Percentiles rank a stretch among this genome's conserved stretches.
Conservation (phyloP, 176 grass and related monocot genomes). For the Carex myosuroides region DNA sequence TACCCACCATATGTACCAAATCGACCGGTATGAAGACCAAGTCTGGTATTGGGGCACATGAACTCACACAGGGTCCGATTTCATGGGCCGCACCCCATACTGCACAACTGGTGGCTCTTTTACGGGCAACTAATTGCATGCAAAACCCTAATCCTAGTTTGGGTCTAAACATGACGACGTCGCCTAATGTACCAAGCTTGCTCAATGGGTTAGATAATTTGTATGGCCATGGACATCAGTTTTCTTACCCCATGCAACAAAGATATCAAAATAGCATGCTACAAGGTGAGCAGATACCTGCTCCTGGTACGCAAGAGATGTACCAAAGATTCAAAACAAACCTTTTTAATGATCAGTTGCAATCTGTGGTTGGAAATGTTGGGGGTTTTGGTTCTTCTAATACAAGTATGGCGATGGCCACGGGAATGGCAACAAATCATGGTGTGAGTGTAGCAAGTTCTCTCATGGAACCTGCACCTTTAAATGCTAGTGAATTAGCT, state of each 20-base stretch:
- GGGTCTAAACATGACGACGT: background rate
- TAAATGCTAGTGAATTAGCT: conserved; percentile 1
- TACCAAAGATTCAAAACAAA: conserved; percentile 21
- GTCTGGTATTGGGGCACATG: background rate
- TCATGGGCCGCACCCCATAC: conserved; percentile 20
- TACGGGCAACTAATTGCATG: conserved; percentile 16
- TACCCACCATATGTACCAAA: conserved; percentile 17
- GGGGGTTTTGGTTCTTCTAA: background rate
- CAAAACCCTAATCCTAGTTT: conserved; percentile 21
- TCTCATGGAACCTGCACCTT: background rate
- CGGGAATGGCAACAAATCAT: background rate
- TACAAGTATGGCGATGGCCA: conserved; percentile 3
- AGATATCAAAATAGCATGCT: conserved; percentile 12
- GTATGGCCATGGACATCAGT: conserved; percentile 10
- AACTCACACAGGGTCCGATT: conserved; percentile 2
- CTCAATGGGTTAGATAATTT: conserved; percentile 13
- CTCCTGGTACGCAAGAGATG: conserved; percentile 1
- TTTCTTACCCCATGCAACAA: conserved; percentile 16
- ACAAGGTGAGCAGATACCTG: background rate
- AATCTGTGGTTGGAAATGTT: conserved; percentile 14
- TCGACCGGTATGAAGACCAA: background rate
- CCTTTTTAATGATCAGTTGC: conserved; percentile 19
- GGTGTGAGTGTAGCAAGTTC: conserved; percentile 6
- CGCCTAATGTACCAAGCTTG: conserved; percentile 12
- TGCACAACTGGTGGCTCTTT: conserved; percentile 11